Evolutionary conservation across 2,329 filamentous ascomycete genomes (phyloP), one percentile per base, ranked within the genome.

Genomic region (Fonsecaea multimorphosa): DNA sequence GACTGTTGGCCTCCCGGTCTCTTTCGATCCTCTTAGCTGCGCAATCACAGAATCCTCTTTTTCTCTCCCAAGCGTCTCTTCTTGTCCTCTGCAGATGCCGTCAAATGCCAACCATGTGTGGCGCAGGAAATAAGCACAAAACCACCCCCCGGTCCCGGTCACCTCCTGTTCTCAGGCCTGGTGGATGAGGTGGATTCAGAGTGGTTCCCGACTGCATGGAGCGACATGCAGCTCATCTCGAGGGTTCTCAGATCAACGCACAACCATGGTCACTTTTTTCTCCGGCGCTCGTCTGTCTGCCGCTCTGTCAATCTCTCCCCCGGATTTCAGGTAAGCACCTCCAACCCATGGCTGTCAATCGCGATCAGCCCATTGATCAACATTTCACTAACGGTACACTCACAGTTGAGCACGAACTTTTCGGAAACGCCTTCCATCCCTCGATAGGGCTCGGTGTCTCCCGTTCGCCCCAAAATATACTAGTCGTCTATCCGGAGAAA

Each of bases 181-280:
- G 8, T 29, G 38, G 29, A 27, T 22, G 24, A 32, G 9, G 56
- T 58, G 40, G 40, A 58, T 32, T 32, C 52, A n/a, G 6, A 54
- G 52, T 54, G 58, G 34, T 46, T 19, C 27, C 40, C 57, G 24
- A 19, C 11, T 24, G 44, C 31, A 31, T 32, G 6, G 31, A 34
- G 46, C 58, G 34, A 44, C 53, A 65, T 66, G 64, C 64, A 66
- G 16, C 59, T 62, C 64, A 66, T 66, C 54, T 46, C 64, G 44
- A 59, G 64, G 61, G 64, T 62, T 62, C 64, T 66, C 32, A 66
- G 64, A 66, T 66, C 64, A 66, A 66, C 64, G 58, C 60, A 40
- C 49, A 38, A 27, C 44, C 16, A 24, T 58, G 56, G 40, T 44
- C 19, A 12, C 7, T 8, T 40, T 16, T 40, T 14, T 36, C 46